Evolutionary conservation across 2,329 filamentous ascomycete genomes (phyloP).

Genomic region (Phyllosticta capitalensis): DNA sequence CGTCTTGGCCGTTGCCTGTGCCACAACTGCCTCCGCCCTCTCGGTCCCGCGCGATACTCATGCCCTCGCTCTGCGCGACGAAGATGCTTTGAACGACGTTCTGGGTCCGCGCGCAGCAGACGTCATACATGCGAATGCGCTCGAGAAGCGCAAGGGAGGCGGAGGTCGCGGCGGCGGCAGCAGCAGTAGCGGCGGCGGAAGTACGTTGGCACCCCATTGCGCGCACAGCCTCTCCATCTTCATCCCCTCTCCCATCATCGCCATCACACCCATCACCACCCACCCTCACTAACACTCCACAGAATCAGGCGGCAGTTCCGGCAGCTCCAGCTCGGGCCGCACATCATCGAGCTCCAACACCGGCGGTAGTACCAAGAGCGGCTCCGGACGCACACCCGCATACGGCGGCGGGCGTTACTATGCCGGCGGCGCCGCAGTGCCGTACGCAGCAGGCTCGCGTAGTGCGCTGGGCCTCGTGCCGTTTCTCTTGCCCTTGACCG

Average conservation of each 20-base stretch:
- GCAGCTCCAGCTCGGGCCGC: constrained; percentile 11
- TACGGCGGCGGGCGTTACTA: constrained; percentile 59
- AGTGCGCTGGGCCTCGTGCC: constrained; percentile 43
- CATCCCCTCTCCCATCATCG: too few relatives aligned
- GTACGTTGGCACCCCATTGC: too few relatives aligned
- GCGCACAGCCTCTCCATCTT: too few relatives aligned
- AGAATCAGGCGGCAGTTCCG: constrained; percentile 12
- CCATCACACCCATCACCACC: background rate
- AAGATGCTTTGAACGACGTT: constrained; percentile 14
- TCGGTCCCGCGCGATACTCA: constrained; percentile 14
- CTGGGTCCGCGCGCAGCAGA: constrained; percentile 19
- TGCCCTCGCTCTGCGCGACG: constrained; percentile 18
- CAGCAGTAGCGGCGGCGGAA: background rate
- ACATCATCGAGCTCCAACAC: constrained; percentile 19
- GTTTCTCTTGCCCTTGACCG: constrained; percentile 40
- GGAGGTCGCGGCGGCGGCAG: constrained; percentile 17
- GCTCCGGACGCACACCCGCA: constrained; percentile 46
- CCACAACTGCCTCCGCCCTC: constrained; percentile 1
- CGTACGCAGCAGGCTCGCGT: constrained; percentile 49
- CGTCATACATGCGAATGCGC: constrained; percentile 16
- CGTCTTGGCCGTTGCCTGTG: background rate
- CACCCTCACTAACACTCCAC: background rate
- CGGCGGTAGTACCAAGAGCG: constrained; percentile 41
- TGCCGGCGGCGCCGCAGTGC: constrained; percentile 47
- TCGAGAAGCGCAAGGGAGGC: constrained; percentile 30